phyloP scores from a whole-genome alignment of 192 early-diverging fungal genomes.

The Borealophlyctis nickersoniae region DNA sequence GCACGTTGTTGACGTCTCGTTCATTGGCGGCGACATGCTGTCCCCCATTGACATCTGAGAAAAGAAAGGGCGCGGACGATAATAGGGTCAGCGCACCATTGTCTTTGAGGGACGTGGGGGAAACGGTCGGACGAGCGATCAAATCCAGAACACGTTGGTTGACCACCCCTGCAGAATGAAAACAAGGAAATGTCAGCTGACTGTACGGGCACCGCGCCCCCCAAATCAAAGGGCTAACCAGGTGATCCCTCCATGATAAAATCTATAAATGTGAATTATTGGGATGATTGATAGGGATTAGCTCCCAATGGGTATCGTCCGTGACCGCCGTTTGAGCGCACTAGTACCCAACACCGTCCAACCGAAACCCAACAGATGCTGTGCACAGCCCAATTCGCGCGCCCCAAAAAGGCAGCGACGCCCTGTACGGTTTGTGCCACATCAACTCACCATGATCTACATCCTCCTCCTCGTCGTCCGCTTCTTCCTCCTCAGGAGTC shows the following conservation, averaged over 20 bases:
- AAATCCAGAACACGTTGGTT: neutral
- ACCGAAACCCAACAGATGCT: neutral
- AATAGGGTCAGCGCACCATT: too few species aligned
- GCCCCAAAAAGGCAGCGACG: neutral
- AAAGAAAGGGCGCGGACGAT: too few species aligned
- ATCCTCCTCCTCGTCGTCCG: constrained; percentile 6
- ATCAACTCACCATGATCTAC: neutral
- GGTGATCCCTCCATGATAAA: neutral
- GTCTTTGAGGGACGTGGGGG: neutral
- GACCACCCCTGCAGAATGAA: neutral
- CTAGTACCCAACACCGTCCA: constrained; percentile 24
- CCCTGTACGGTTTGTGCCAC: neutral
- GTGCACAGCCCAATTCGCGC: neutral
- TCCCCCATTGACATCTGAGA: too few species aligned
- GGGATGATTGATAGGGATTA: constrained; percentile 1
- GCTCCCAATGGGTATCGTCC: neutral
- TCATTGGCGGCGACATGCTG: neutral
- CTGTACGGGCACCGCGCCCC: too few species aligned
- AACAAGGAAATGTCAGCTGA: too few species aligned
- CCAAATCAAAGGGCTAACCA: too few species aligned
- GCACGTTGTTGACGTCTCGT: constrained; percentile 8
- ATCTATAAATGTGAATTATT: constrained; percentile 7
- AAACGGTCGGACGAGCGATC: neutral
- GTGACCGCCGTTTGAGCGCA: constrained; percentile 1
- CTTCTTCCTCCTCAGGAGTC: neutral